Base-by-base conservation (phyloP, 768 basidiomycete genomes). In the Calocybe indica region DNA sequence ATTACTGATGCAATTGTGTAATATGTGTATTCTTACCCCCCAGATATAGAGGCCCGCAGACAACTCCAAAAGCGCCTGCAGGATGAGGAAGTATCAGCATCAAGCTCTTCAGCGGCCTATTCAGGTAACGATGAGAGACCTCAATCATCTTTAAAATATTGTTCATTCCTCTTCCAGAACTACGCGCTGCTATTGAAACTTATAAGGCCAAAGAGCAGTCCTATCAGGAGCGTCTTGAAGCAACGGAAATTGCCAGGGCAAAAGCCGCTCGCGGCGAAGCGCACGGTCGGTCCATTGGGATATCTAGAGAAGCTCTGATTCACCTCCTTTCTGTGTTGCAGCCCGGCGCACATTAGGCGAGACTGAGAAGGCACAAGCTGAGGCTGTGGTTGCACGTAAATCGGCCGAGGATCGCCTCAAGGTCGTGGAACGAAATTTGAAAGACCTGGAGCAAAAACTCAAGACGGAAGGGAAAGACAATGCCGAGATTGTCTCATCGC, bases 391-490 rank as follows among this genome's bases (percentile, higher is more conserved):
- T 7, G 81, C 85, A 42, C 72, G 73, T 22, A 79, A 82, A 53
- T 67, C 71, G 7, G 61, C 70, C 0, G 73, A 82, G 54, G 72
- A 74, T 38, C 70, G 68, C 8, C 55, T 84, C 11, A 71, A 73
- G 46, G 59, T 60, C 0, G 70, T 80, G 1, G 82, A 84, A 53
- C 65, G 67, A 39, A 75, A 75, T 45, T 59, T 82, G 30, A 74
- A 64, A 30, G 79, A 83, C n/a, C 64, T 87, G 5, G 80, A 85
- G 50, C 65, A 68, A 34, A 80, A 79, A 53, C 69, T 87, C 0
- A 83, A 84, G 34, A 80, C 85, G 43, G 85, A 82, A 45, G 76
- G 76, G n/a, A 77, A 76, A 9, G 83, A 85, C 46, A 76, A 76
- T 9, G 77, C 82, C 15, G 84, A 88, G 52, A 68, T 83, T 34